Conservation (phyloP, 352 stramenopile species). For the Phytophthora melonis region DNA sequence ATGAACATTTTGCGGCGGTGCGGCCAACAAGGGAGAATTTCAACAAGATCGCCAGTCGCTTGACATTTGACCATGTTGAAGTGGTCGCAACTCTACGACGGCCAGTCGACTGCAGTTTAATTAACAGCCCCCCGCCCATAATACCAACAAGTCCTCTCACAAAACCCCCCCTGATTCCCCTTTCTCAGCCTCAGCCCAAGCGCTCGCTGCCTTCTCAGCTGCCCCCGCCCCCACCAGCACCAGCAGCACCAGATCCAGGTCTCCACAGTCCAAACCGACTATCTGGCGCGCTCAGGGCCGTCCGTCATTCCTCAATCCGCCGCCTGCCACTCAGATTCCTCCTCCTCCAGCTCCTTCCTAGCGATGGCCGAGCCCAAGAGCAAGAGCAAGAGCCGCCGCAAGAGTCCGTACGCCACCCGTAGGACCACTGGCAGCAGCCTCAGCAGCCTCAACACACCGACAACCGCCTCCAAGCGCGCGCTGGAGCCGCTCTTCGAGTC, state of each 20-base stretch:
- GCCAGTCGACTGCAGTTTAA: neutral
- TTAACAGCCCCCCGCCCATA: neutral
- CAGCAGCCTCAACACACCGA: neutral
- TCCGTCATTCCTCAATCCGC: neutral
- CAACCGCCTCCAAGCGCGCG: no score
- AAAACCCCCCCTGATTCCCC: neutral
- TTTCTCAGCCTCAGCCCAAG: neutral
- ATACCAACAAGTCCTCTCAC: neutral
- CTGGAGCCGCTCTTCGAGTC: neutral
- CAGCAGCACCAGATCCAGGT: neutral
- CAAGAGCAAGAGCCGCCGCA: neutral
- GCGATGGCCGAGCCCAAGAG: neutral
- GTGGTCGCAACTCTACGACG: slow-evolving; percentile 14
- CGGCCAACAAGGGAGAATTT: neutral
- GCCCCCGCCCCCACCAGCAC: neutral
- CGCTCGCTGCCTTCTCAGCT: neutral
- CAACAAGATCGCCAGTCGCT: neutral
- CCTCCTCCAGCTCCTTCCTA: no score
- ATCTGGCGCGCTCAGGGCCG: neutral
- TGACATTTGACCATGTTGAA: slow-evolving; percentile 20
- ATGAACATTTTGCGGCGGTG: neutral
- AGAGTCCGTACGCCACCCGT: neutral
- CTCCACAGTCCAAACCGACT: neutral
- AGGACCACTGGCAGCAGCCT: no score
- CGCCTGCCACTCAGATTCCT: neutral